A percentile compares a stretch with the other conserved stretches of the same genome.
Evolutionary conservation across 345 rosid genomes (phyloP).

Genomic region (Anastatica hierochuntica): DNA sequence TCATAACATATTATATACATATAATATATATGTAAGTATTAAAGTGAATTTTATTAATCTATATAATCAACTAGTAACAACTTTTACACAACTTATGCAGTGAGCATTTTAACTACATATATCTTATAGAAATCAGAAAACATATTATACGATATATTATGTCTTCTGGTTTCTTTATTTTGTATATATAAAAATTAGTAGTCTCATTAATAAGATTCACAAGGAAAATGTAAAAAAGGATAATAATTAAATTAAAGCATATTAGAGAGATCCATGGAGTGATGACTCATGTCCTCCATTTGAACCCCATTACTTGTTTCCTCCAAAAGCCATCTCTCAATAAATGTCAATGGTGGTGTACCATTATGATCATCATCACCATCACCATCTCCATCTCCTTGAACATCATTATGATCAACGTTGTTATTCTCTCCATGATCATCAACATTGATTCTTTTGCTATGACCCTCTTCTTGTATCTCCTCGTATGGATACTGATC

Average conservation of each 20-base stretch:
- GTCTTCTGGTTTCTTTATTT: constrained; percentile 17
- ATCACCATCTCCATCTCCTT: constrained; percentile 13
- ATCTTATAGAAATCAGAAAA: constrained; percentile 11
- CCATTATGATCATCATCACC: constrained; percentile 19
- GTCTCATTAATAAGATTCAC: constrained; percentile 15
- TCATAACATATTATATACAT: too few species aligned
- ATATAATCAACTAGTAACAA: constrained; percentile 22
- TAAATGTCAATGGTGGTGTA: constrained; percentile 61
- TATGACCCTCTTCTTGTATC: too few species aligned
- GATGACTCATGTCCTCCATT: constrained; percentile 46
- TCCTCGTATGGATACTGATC: too few species aligned
- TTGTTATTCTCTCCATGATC: too few species aligned
- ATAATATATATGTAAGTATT: too few species aligned
- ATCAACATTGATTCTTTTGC: too few species aligned
- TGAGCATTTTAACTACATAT: constrained; percentile 15
- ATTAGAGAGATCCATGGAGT: constrained; percentile 46
- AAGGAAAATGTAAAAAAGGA: too few species aligned
- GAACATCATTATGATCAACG: not conserved
- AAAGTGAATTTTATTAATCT: not conserved
- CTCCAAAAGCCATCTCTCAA: constrained; percentile 96
- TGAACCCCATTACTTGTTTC: constrained; percentile 51
- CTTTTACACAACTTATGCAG: constrained; percentile 16
- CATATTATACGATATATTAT: constrained; percentile 5
- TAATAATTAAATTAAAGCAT: constrained; percentile 24
- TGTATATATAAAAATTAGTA: constrained; percentile 16